Conservation (phyloP, 2,329 filamentous ascomycete species). For the Talaromyces piceae region DNA sequence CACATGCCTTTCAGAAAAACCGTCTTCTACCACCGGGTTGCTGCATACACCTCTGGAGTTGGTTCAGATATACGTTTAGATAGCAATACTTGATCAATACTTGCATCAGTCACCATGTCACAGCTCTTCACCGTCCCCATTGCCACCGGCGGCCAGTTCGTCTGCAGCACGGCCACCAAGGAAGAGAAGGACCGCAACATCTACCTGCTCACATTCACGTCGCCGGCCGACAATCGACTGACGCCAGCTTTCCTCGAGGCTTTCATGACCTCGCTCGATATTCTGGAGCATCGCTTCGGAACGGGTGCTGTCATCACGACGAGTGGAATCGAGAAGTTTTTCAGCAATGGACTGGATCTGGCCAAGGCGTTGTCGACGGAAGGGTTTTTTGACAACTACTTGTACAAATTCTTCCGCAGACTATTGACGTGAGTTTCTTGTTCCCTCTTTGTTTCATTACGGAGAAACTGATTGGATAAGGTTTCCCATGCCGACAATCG, state of each 20-base stretch:
- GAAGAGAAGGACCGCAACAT: slow-evolving; percentile 35
- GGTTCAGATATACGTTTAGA: not conserved
- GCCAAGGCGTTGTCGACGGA: slow-evolving; percentile 54
- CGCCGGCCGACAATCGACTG: slow-evolving; percentile 69
- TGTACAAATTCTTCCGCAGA: slow-evolving; percentile 60
- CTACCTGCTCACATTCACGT: slow-evolving; percentile 66
- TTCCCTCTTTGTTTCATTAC: slow-evolving; percentile 2
- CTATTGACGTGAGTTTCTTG: slow-evolving; percentile 47
- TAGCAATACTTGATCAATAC: not conserved
- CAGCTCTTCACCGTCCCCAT: slow-evolving; percentile 56
- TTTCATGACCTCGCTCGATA: slow-evolving; percentile 64
- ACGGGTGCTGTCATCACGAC: slow-evolving; percentile 74
- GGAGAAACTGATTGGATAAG: slow-evolving; percentile 20
- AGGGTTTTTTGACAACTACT: slow-evolving; percentile 52
- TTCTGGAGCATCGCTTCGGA: slow-evolving; percentile 59
- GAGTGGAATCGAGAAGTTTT: slow-evolving; percentile 69
- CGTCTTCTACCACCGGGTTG: not conserved
- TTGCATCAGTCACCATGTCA: slow-evolving; percentile 21
- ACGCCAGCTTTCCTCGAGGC: slow-evolving; percentile 61
- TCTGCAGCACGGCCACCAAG: slow-evolving; percentile 48
- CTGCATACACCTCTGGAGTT: not conserved
- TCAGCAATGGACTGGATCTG: slow-evolving; percentile 75
- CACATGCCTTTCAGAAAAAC: not conserved
- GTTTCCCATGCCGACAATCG: slow-evolving; percentile 75
- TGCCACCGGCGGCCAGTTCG: slow-evolving; percentile 49